Base-by-base conservation (phyloP, 129 eudicot species). In the Helianthus tuberosus region DNA sequence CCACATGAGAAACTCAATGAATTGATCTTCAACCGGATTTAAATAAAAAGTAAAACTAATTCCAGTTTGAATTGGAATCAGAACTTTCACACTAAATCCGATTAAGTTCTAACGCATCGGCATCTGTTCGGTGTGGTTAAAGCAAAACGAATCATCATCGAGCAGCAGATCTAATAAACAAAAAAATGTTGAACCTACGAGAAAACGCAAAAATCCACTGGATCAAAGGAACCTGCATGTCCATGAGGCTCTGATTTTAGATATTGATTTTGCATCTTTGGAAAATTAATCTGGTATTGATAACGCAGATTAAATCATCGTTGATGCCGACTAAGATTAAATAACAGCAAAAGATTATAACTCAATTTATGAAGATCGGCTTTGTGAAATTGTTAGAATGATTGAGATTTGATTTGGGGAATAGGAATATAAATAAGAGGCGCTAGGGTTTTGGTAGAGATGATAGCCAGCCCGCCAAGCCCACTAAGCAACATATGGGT, bases 51-150 rank as follows among this genome's bases (percentile, higher is more conserved):
- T 73, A 27, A 2, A 3, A 71, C 52, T 17, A 58, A 11, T 48
- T 17, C 75, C 80, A 76, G 11, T 32, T 66, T 5, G 4, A 57
- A 39, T 17, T 72, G 77, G 73, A 86, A 3, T 84, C 86, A 74
- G 79, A 75, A 86, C 77, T 71, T 8, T 73, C 61, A 50, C 5
- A 75, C 61, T 16, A 35, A 55, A 62, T 72, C 74, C 58, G 11
- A 11, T 0, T 3, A 25, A 11, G 46, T 32, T 55, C 46, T 66
- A 9, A 82, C 46, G 47, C 68, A 76, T 16, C 70, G 32, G 77
- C 27, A 4, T 81, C 88, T 69, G 29, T 84, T 91, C 97, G 69
- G 97, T 91, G 97, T 91, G 97, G 97, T 91, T 91, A 91, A 91
- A 91, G 97, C 97, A 88, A 88, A 80, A 67, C 47, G 69, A 80